phyloP scores from a whole-genome alignment of 208 protist genomes.

The Wallacemonas sp. region DNA sequence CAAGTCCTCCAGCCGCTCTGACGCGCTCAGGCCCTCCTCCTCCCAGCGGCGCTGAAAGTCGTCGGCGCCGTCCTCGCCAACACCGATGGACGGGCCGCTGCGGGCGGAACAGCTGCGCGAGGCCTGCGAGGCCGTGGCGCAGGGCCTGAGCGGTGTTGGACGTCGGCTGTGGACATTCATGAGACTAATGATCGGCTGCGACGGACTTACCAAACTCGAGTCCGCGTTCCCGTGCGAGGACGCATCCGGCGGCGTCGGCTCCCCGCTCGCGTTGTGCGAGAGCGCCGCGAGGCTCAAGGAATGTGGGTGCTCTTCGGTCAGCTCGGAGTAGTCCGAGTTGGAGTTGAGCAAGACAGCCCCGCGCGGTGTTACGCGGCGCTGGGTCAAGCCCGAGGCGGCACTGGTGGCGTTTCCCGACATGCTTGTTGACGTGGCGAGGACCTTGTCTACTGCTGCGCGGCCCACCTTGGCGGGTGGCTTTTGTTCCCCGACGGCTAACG shows the following conservation, averaged over 20 bases:
- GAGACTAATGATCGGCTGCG: slow-evolving; percentile 10
- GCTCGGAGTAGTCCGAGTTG: slow-evolving; percentile 4
- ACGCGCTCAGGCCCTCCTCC: slow-evolving; percentile 13
- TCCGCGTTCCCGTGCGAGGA: background rate
- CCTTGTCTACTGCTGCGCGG: background rate
- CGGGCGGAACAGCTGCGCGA: slow-evolving; percentile 10
- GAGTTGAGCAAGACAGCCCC: slow-evolving; percentile 7
- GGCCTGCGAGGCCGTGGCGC: background rate
- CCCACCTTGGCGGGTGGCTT: slow-evolving; percentile 3
- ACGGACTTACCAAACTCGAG: slow-evolving; percentile 1
- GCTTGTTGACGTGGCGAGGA: background rate
- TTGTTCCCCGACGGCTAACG: background rate
- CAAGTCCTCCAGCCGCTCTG: slow-evolving; percentile 2
- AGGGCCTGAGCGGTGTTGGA: background rate
- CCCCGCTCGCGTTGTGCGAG: slow-evolving; percentile 1
- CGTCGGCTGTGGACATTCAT: background rate
- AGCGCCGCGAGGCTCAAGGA: background rate
- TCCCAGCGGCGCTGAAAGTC: slow-evolving; percentile 10
- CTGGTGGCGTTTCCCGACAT: background rate
- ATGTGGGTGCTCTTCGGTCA: background rate
- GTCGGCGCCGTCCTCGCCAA: background rate
- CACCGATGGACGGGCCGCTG: slow-evolving; percentile 4
- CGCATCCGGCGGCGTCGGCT: background rate
- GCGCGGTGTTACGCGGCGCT: slow-evolving; percentile 5
- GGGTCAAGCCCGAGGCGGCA: background rate